These are phyloP conservation scores for Salix caprea DNA, from an alignment of 345 rosid species.

Conservation along the genomic window DNA sequence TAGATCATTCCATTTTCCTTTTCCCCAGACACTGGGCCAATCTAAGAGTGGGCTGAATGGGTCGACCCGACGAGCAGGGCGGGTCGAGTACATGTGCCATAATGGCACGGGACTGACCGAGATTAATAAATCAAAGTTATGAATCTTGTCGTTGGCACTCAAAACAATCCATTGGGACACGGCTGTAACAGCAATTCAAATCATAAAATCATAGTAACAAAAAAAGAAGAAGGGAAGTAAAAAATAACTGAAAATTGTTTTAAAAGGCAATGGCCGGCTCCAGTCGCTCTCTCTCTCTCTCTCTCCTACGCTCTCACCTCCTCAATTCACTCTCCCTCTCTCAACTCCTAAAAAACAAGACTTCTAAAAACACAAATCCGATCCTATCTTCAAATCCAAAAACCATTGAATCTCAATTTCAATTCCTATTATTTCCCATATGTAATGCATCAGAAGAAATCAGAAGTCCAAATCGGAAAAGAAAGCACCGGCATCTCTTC, in stretches of 20 bases:
- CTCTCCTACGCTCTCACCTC: neutral
- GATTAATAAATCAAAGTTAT: too few relatives aligned
- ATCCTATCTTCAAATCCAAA: neutral
- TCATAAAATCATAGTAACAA: neutral
- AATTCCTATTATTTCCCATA: slow-evolving; percentile 5
- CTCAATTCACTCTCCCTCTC: neutral
- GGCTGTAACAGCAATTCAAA: neutral
- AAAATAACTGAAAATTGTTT: neutral
- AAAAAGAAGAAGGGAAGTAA: neutral
- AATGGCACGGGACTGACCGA: too few relatives aligned
- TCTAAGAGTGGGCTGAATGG: too few relatives aligned
- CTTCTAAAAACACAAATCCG: neutral
- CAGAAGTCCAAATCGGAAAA: slow-evolving; percentile 98
- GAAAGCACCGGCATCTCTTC: slow-evolving; percentile 99
- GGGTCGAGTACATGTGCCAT: too few relatives aligned
- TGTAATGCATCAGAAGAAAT: slow-evolving; percentile 99
- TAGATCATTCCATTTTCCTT: too few relatives aligned
- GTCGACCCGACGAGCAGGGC: rapidly evolving
- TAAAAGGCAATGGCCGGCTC: neutral
- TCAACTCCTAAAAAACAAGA: neutral
- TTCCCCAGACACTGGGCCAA: too few relatives aligned
- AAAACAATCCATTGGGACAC: neutral
- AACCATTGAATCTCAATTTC: neutral
- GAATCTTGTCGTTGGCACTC: too few relatives aligned
- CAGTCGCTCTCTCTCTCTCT: neutral